phyloP scores from a whole-genome alignment of 805 yeast genomes.

The Jamesozyma spencerorum region DNA sequence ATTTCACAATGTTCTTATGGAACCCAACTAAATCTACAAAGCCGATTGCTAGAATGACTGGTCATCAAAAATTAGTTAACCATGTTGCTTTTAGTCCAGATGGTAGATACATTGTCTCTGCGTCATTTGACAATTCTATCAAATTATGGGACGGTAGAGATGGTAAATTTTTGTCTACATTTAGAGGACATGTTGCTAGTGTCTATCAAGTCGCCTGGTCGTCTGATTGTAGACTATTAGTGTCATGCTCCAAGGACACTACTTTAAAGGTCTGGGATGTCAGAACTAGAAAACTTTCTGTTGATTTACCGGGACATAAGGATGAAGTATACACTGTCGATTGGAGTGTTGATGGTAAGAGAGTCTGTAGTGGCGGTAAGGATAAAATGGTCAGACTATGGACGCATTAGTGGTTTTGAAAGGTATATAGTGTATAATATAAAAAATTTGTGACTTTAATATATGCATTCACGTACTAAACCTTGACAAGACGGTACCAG shows the following conservation, averaged over 20 bases:
- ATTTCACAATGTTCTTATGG: conserved; percentile 97
- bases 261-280: conserved; percentile 96
- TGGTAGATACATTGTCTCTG: conserved; percentile 81
- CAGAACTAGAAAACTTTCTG: conserved; percentile 69
- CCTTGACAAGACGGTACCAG: too few species aligned
- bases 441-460: too few species aligned
- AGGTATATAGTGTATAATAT: neutral
- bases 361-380: conserved; percentile 96
- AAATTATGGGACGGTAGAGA: conserved; percentile 94
- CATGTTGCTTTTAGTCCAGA: conserved; percentile 95
- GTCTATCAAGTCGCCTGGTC: conserved; percentile 98
- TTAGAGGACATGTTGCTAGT: conserved; percentile 95
- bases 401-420: conserved; percentile 56
- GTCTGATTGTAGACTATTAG: conserved; percentile 82
- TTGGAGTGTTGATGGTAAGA: conserved; percentile 92
- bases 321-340: conserved; percentile 97
- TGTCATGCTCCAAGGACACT: conserved; percentile 91
- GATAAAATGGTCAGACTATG: conserved; percentile 90
- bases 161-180: conserved; percentile 81
- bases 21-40: conserved; percentile 73
- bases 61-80: conserved; percentile 93
- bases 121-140: conserved; percentile 91
- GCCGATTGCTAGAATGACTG: conserved; percentile 90
- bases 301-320: conserved; percentile 90
- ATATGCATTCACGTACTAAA: too few species aligned